Evolutionary conservation across 2,329 filamentous ascomycete species (phyloP), one percentile per base, ranked within the genome.

Genomic region (Colletotrichum sp.): DNA sequence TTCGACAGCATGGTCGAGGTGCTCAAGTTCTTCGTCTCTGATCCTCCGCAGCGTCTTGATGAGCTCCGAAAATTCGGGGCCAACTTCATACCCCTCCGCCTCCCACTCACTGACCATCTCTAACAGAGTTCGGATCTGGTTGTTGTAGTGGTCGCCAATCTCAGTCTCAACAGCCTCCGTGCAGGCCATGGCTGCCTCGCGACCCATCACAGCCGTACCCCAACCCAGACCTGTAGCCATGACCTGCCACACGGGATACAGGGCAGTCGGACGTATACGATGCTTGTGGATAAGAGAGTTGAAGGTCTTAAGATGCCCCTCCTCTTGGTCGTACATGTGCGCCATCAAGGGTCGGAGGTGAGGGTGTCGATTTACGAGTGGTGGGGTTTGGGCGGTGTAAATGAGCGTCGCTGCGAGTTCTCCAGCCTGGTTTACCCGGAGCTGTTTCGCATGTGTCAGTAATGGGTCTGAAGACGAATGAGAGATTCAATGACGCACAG

Each of bases 251-350:
- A 98, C 78, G 0, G 97, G 97, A 82, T 98, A 98, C 88, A 99
- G 94, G 15, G 94, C 95, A 0, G 97, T 98, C 0, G 97, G 97
- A 0, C 97, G 95, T 68, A 99, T 93, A 72, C 96, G 95, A 85
- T 99, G 97, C 81, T 93, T 94, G 21, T 94, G 92, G 6, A 99
- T 88, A 30, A 99, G 90, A 5, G 88, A 81, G 85, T 98, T 98
- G 90, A 99, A 99, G 44, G 93, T 97, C 6, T 88, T 85, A 80
- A 99, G 93, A 85, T 99, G 97, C 10, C 92, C 94, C 15, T 92
- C 95, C 88, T 99, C 97, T 84, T 99, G 97, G 81, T 97, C 95
- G 88, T 98, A 96, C 97, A 99, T 99, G 89, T 99, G 97, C 80
- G 93, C 92, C 95, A 99, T 98, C 36, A 99, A 87, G 0, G 95